Percentiles rank a stretch among this genome's conserved stretches.
Evolutionary conservation across 2,329 filamentous ascomycete genomes (phyloP).

Genomic region (Cucurbitaria berberidis): DNA sequence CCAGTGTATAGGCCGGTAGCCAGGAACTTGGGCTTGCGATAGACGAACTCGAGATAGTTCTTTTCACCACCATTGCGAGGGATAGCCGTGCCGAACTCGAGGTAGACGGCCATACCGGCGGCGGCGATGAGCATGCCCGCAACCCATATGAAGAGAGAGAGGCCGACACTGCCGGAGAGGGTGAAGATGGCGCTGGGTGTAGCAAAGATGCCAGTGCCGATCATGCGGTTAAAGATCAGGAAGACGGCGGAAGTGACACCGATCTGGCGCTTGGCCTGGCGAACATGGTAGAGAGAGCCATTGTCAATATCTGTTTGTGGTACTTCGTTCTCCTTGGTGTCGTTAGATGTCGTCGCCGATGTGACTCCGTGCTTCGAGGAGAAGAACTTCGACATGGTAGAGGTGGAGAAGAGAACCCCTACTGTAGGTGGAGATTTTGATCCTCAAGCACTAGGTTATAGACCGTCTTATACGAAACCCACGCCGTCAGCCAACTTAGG

Average conservation of each 20-base stretch:
- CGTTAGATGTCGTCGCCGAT: slow-evolving; percentile 7
- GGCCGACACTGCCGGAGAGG: slow-evolving; percentile 66
- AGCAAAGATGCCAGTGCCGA: slow-evolving; percentile 71
- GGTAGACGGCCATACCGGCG: slow-evolving; percentile 68
- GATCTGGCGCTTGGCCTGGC: slow-evolving; percentile 39
- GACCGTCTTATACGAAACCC: not conserved
- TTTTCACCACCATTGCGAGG: slow-evolving; percentile 70
- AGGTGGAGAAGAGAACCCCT: not conserved
- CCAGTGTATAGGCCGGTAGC: slow-evolving; percentile 65
- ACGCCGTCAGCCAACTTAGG: not conserved
- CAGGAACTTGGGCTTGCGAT: slow-evolving; percentile 65
- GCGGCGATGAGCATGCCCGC: slow-evolving; percentile 66
- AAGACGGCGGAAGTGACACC: slow-evolving; percentile 33
- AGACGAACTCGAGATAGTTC: slow-evolving; percentile 71
- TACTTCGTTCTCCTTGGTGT: slow-evolving; percentile 12
- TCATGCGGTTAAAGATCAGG: slow-evolving; percentile 67
- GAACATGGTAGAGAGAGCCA: slow-evolving; percentile 31
- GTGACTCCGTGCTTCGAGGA: slow-evolving; percentile 18
- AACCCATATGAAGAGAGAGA: slow-evolving; percentile 69
- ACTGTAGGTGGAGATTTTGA: not conserved
- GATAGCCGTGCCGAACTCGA: slow-evolving; percentile 70
- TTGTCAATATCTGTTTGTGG: slow-evolving; percentile 25
- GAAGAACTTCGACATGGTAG: slow-evolving; percentile 23
- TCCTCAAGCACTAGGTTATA: not conserved
- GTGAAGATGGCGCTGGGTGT: slow-evolving; percentile 65